Evolutionary conservation across 495 filamentous ascomycete genomes (phyloP), one percentile per base, ranked within the genome.

Genomic region (Daldinia vernicosa): DNA sequence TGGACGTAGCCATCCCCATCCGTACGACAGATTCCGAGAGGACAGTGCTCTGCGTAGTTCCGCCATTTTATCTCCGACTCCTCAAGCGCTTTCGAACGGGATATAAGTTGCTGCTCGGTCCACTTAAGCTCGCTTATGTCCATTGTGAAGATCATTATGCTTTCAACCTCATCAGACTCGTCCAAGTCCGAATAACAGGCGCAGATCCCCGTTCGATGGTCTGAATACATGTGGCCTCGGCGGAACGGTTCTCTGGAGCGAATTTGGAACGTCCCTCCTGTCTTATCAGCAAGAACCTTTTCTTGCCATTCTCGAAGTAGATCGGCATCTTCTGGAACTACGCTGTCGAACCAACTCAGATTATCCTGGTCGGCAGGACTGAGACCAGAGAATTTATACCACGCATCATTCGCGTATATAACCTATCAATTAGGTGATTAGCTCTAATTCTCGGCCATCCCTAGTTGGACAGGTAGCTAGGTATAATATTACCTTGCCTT

Each of bases 21-120:
- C 22, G 88, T 88, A 54, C 90, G 89, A 73, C 89, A 90, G 75
- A 92, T 88, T 3, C 89, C 89, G 1, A 90, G 86, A 7, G 89
- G 89, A 17, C 88, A 85, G 68, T 90, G 90, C 69, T 91, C 89
- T 6, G 88, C 86, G 77, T 91, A 89, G 24, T 87, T 82, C 14
- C 88, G 88, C 74, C 91, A 92, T 75, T 85, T 86, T 22, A 84
- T 86, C 65, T 89, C 86, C 67, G 84, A 89, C 68, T 91, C 88
- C 26, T 83, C 84, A 4, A 88, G 87, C 73, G 89, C 87, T 72
- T 63, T 70, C 0, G 71, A 57, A 1, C 66, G 66, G 19, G 60
- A 65, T 3, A 69, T 52, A 4, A 78, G 43, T 52, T 76, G 76
- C 27, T 64, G 62, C 57, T 85, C 83, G 1, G 83, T 80, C 65